Evolutionary conservation across 139 green algal species (phyloP).

Genomic region (Tetraselmis chui): DNA sequence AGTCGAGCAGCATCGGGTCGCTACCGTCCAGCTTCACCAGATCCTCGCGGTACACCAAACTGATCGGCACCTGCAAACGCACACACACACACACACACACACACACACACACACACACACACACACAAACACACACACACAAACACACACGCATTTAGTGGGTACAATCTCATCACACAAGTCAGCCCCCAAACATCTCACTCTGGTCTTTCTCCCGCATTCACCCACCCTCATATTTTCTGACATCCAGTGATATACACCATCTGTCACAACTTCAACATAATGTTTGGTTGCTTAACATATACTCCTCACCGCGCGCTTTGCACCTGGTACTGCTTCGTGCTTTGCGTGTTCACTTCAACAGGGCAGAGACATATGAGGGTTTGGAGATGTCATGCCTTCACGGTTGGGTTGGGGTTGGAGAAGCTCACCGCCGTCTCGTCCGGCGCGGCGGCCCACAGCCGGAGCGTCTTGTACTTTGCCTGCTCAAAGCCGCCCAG

Average conservation of each 20-base stretch:
- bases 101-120: conserved; percentile 21
- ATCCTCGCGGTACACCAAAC: conserved; percentile 63
- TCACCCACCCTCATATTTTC: conserved; percentile 8
- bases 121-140: too few relatives aligned
- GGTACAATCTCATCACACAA: conserved; percentile 14
- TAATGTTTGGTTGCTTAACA: too few relatives aligned
- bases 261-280: too few relatives aligned
- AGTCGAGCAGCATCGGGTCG: conserved; percentile 46
- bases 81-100: conserved; percentile 10
- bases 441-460: not conserved
- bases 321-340: too few relatives aligned
- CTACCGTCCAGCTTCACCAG: conserved; percentile 57
- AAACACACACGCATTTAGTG: too few relatives aligned
- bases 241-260: too few relatives aligned
- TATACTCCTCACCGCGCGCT: too few relatives aligned
- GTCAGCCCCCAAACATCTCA: not conserved
- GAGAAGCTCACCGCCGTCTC: conserved; percentile 17
- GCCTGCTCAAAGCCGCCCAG: conserved; percentile 13
- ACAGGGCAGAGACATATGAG: too few relatives aligned
- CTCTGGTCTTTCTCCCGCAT: not conserved
- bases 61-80: conserved; percentile 49
- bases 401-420: not conserved
- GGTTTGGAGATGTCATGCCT: too few relatives aligned
- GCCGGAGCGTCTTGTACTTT: conserved; percentile 13
- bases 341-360: too few relatives aligned